Conservation (phyloP, 2,329 filamentous ascomycete species). For the Myriosclerotinia curreyana region DNA sequence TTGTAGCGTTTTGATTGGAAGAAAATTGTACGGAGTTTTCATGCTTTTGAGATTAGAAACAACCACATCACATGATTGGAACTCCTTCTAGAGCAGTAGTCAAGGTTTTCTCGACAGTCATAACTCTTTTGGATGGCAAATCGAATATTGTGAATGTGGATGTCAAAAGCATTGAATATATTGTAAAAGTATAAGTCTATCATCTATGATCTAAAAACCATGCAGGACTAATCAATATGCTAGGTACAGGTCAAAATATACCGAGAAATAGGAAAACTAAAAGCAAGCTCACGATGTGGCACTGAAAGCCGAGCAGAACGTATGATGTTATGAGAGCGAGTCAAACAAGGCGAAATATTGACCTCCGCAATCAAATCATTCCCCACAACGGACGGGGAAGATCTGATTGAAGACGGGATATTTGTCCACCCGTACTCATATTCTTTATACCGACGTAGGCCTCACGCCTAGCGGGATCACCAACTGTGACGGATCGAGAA, state of each 20-base stretch:
- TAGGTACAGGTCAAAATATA: background rate
- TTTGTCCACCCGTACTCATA: slow-evolving; percentile 31
- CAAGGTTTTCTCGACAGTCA: background rate
- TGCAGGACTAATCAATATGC: slow-evolving; percentile 7
- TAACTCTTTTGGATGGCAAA: background rate
- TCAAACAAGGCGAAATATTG: background rate
- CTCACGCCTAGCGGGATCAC: slow-evolving; percentile 67
- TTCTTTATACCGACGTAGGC: slow-evolving; percentile 77
- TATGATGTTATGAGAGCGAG: background rate
- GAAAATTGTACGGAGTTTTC: background rate
- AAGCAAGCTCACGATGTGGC: background rate
- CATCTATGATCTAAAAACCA: slow-evolving; percentile 10
- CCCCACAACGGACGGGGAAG: slow-evolving; percentile 62
- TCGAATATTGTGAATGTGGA: background rate
- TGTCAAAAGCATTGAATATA: background rate
- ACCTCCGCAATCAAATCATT: slow-evolving; percentile 28
- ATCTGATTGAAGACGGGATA: slow-evolving; percentile 35
- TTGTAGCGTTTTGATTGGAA: too few relatives aligned
- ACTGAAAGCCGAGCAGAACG: background rate
- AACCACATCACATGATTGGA: background rate
- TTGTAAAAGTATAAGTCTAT: slow-evolving; percentile 4
- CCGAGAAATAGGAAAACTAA: background rate
- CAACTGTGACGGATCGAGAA: slow-evolving; percentile 75
- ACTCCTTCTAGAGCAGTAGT: too few relatives aligned
- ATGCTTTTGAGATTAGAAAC: background rate